These are phyloP conservation scores for Penicillium argentinense DNA, from an alignment of 495 filamentous ascomycete genomes.

Conservation along the genomic window DNA sequence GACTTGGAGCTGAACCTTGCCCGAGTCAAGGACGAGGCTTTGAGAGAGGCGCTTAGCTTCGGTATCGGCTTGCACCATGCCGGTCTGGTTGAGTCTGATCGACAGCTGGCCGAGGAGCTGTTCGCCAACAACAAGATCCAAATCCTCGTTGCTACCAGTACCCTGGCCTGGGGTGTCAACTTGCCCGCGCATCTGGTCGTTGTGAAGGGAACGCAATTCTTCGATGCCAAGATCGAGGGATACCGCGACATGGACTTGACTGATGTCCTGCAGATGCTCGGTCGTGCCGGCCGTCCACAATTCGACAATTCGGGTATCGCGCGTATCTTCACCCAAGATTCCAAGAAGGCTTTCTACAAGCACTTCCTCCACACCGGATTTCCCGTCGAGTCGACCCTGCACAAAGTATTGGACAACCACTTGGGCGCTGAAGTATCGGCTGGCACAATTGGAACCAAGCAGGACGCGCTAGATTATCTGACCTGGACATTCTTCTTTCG, in stretches of 20 bases:
- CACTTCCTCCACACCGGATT: conserved; percentile 98
- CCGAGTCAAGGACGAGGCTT: conserved; percentile 85
- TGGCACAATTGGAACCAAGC: conserved; percentile 87
- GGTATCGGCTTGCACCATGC: conserved; percentile 98
- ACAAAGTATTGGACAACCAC: conserved; percentile 97
- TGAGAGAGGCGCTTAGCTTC: conserved; percentile 90
- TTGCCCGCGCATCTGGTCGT: conserved; percentile 95
- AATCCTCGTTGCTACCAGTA: conserved; percentile 93
- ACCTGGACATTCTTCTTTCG: conserved; percentile 99
- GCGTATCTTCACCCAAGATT: conserved; percentile 93
- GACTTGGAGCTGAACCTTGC: conserved; percentile 81
- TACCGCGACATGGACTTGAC: conserved; percentile 99
- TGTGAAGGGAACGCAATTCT: conserved; percentile 98
- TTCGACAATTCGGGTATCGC: conserved; percentile 96
- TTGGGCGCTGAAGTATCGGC: conserved; percentile 93
- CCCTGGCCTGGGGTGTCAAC: conserved; percentile 98
- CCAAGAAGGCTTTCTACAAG: conserved; percentile 99
- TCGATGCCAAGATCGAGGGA: conserved; percentile 95
- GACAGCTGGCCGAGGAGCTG: conserved; percentile 86
- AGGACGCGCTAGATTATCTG: conserved; percentile 95
- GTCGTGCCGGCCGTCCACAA: conserved; percentile 91
- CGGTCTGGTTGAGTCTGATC: conserved; percentile 90
- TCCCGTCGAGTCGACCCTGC: conserved; percentile 92
- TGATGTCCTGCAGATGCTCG: conserved; percentile 97
- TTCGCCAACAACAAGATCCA: conserved; percentile 99